phyloP scores from a whole-genome alignment of 2,329 filamentous ascomycete species.

The Trichoderma sp. region DNA sequence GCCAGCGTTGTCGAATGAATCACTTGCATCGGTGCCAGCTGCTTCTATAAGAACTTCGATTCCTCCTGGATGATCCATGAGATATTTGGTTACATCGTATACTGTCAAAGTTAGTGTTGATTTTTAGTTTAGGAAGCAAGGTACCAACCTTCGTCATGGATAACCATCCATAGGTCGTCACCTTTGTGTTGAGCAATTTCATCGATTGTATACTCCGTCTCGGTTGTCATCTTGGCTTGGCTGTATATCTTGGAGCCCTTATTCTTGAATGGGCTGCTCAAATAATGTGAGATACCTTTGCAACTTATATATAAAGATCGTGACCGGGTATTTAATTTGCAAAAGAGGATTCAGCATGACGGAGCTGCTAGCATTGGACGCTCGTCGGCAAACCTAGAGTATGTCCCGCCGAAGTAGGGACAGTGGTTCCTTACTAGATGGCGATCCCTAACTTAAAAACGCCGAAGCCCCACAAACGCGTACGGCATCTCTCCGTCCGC shows the following conservation, averaged over 20 bases:
- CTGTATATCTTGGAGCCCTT: neutral
- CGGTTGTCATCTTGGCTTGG: neutral
- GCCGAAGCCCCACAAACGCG: neutral
- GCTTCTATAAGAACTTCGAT: conserved; percentile 75
- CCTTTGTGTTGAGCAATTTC: conserved; percentile 50
- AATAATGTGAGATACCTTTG: neutral
- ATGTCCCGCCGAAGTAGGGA: neutral
- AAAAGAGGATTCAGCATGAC: neutral
- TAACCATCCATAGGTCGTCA: conserved; percentile 51
- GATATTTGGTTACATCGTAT: conserved; percentile 56
- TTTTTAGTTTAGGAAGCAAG: conserved; percentile 26
- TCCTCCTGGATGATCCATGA: conserved; percentile 65
- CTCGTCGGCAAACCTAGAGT: neutral
- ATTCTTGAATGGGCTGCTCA: neutral
- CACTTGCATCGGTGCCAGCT: conserved; percentile 72
- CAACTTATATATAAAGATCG: neutral
- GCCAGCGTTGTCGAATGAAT: conserved; percentile 62
- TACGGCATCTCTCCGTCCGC: neutral
- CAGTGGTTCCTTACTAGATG: conserved; percentile 1
- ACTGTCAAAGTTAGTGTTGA: conserved; percentile 37
- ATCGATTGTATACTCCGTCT: conserved; percentile 29
- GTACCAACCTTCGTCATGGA: conserved; percentile 53
- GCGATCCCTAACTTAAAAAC: neutral
- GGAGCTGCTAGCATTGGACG: neutral
- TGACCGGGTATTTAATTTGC: neutral